Conservation (phyloP, 176 grass and related monocot genomes). For the Aegilops longissima region DNA sequence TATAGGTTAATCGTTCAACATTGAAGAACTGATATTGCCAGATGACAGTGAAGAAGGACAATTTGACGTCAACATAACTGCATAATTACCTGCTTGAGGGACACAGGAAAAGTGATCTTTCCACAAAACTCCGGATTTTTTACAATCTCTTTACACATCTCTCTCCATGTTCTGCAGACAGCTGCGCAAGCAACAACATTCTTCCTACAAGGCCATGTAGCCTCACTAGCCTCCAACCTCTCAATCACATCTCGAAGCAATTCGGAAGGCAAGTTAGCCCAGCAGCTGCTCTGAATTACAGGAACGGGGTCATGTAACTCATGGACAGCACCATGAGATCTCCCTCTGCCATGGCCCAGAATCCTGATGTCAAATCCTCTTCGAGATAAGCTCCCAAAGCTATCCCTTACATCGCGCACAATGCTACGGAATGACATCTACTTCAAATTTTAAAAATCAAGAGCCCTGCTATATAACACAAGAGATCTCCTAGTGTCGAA, state of each 20-base stretch:
- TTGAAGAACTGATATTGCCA: not conserved
- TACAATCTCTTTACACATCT: slow-evolving; percentile 73
- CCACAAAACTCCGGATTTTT: slow-evolving; percentile 54
- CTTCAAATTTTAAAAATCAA: not conserved
- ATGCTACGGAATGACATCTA: slow-evolving; percentile 75
- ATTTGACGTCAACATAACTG: not conserved
- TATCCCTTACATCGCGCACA: slow-evolving; percentile 56
- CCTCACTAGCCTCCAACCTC: slow-evolving; percentile 68
- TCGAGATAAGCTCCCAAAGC: slow-evolving; percentile 61
- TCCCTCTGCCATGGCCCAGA: slow-evolving; percentile 40
- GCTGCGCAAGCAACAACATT: slow-evolving; percentile 65
- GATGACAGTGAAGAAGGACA: not conserved
- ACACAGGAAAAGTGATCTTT: slow-evolving; percentile 70
- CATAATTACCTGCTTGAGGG: slow-evolving; percentile 62
- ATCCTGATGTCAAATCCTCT: slow-evolving; percentile 55
- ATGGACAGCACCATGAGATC: slow-evolving; percentile 69
- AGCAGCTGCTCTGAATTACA: slow-evolving; percentile 53
- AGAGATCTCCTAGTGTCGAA: not conserved
- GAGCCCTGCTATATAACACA: not conserved
- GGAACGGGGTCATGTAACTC: slow-evolving; percentile 52
- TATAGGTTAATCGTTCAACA: not conserved
- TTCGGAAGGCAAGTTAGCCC: slow-evolving; percentile 69
- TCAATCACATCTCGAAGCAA: slow-evolving; percentile 69
- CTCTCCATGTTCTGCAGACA: slow-evolving; percentile 77
- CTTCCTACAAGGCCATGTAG: slow-evolving; percentile 61